Base-by-base conservation (phyloP, 2,329 filamentous ascomycete species). In the Sclerotinia spermophila region DNA sequence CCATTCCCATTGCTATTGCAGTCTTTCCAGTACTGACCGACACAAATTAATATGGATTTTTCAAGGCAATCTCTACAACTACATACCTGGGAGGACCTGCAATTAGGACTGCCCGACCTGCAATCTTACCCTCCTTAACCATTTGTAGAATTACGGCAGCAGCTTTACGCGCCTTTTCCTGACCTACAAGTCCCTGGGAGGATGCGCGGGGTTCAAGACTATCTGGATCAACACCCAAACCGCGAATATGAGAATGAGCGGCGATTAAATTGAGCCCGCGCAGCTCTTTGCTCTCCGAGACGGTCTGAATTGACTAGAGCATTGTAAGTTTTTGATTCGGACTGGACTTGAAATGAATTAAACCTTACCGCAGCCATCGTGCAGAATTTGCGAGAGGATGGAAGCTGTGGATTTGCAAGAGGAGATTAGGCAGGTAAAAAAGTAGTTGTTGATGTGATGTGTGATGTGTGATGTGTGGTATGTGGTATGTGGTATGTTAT, bases 41-140 rank as follows among this genome's bases (percentile, higher is more conserved):
- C 4, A 65, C 17, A 27, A 24, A 68, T 76, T 38, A 75, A 69
- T 51, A 66, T 24, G 30, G 35, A 6, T 44, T 38, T 38, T 42
- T 62, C n/a, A 15, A 33, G 24, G 40, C 38, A 35, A 58, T 40
- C 13, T 58, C 56, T 40, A 60, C 33, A 58, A n/a, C 33, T 30
- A 71, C 81, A 72, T 82, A 89, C 89, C 89, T 95, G 5, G 96
- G 96, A 72, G 96, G 96, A 0, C 96, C 96, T 64, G 96, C 95
- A 78, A 99, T 97, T 77, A 99, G 85, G 44, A 97, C 92, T 45
- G 96, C 96, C 78, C 95, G 90, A 68, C 96, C 96, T 71, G 96
- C 96, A 83, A 99, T 98, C 85, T 97, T 98, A 79, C 95, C 95
- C 79, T 97, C 94, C 83, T 97, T 97, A 78, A 97, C 96, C 96